These are phyloP conservation scores for Isoetes engelmannii DNA, from an alignment of 83 land plant species.

Conservation along the genomic window DNA sequence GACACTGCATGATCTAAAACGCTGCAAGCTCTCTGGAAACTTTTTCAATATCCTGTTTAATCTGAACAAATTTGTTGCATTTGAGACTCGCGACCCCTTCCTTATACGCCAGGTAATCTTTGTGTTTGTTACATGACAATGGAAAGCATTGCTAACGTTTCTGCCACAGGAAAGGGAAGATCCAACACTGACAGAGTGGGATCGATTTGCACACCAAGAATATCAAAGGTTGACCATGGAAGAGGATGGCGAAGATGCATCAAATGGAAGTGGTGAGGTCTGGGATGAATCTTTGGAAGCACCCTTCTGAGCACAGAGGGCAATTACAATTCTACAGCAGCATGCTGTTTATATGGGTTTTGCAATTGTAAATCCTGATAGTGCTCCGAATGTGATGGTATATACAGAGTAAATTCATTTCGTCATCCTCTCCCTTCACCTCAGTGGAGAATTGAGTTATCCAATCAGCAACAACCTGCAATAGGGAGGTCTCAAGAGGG, in stretches of 20 bases:
- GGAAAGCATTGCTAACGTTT: background rate
- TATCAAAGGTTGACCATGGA: conserved; percentile 97
- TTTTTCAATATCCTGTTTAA: conserved; percentile 93
- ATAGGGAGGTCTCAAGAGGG: no score
- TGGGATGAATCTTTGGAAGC: conserved; percentile 98
- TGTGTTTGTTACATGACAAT: background rate
- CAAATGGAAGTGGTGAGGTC: conserved; percentile 95
- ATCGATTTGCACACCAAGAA: conserved; percentile 95
- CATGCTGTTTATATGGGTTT: no score
- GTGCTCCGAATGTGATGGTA: no score
- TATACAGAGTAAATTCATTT: no score
- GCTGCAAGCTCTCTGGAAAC: conserved; percentile 86
- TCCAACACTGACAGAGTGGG: conserved; percentile 95
- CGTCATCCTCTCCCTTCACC: no score
- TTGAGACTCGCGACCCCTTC: conserved; percentile 97
- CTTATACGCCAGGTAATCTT: conserved; percentile 82
- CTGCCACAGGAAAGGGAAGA: conserved; percentile 76
- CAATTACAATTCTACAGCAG: no score
- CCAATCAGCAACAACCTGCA: no score
- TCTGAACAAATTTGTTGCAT: conserved; percentile 95
- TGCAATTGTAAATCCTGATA: no score
- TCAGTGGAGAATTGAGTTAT: no score
- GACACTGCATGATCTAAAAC: conserved; percentile 71
- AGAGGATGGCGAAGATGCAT: conserved; percentile 96
- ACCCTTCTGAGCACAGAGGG: conserved; percentile 50